Base-by-base conservation (phyloP, 2,329 filamentous ascomycete species). In the Clathrospora elynae region DNA sequence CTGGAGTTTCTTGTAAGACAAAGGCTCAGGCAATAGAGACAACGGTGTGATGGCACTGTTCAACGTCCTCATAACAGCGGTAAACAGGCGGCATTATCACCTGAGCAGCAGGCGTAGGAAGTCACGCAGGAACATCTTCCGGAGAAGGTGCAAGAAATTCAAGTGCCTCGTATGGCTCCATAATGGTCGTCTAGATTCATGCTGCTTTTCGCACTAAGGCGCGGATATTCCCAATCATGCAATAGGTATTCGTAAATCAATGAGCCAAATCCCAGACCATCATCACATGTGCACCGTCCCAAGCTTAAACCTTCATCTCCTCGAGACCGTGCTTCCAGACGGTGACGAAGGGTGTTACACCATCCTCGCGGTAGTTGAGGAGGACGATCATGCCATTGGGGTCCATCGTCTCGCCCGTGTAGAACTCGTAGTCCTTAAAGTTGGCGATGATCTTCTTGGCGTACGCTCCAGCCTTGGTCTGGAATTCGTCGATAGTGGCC, bases 331-430 rank as follows among this genome's bases (percentile, higher is more conserved):
- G 87, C 84, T 97, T 96, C 92, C 91, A 97, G 78, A 95, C 77
- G 59, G 84, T 87, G 65, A 95, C 80, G 71, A 82, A 99, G 49
- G 93, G 93, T 42, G 92, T 97, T 61, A 86, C 74, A 73, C 93
- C 93, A 66, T 97, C 93, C 73, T 96, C 91, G 66, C 93, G 92
- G 84, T 96, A 99, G 83, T 96, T 95, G 71, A 96, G 87, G 60
- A 96, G 88, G 57, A 91, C 80, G 64, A 96, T 80, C 93, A 96
- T 95, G 79, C 87, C 91, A 68, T 96, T 88, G 64, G 87, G 85
- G 76, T 95, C 83, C 89, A 95, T 95, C 64, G 84, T 87, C 80
- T 93, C 86, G 77, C 92, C 91, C 64, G 87, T 89, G 76, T 87
- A 88, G 76, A 96, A 92, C 74, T 97, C 92, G 74, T 86, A 95